These are phyloP conservation scores for Syzygium syzygioides DNA, from an alignment of 441 rosid species.

Conservation along the genomic window DNA sequence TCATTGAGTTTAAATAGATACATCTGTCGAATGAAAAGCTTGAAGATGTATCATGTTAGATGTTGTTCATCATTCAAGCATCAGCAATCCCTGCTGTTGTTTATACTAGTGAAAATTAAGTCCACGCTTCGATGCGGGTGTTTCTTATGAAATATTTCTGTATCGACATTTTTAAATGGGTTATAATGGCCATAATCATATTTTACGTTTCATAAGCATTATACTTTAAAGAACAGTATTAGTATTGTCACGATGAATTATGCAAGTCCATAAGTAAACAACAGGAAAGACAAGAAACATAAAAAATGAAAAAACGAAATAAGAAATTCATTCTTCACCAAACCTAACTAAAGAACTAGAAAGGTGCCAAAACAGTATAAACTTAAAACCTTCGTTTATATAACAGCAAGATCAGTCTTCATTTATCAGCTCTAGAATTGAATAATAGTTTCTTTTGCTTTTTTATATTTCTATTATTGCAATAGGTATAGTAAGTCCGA, in stretches of 20 bases:
- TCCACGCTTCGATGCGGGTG: too few species aligned
- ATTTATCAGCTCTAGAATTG: background rate
- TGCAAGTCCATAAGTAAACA: background rate
- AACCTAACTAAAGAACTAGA: background rate
- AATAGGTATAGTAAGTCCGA: background rate
- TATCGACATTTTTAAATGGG: background rate
- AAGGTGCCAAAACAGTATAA: background rate
- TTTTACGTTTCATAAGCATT: background rate
- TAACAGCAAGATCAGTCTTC: background rate
- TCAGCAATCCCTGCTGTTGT: background rate
- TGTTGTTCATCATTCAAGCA: background rate
- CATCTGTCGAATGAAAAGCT: background rate
- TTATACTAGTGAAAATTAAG: background rate
- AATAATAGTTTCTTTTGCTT: background rate
- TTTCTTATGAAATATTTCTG: background rate
- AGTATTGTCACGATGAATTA: background rate
- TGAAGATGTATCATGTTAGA: background rate
- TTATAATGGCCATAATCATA: background rate
- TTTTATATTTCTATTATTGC: background rate
- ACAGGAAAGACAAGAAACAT: background rate
- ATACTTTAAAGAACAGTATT: accelerated
- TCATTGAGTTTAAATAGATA: background rate
- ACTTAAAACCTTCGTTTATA: background rate
- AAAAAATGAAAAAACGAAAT: background rate
- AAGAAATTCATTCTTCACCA: background rate